Evolutionary conservation across 2,329 filamentous ascomycete genomes (phyloP).

Genomic region (Arthrocladium fulminans): DNA sequence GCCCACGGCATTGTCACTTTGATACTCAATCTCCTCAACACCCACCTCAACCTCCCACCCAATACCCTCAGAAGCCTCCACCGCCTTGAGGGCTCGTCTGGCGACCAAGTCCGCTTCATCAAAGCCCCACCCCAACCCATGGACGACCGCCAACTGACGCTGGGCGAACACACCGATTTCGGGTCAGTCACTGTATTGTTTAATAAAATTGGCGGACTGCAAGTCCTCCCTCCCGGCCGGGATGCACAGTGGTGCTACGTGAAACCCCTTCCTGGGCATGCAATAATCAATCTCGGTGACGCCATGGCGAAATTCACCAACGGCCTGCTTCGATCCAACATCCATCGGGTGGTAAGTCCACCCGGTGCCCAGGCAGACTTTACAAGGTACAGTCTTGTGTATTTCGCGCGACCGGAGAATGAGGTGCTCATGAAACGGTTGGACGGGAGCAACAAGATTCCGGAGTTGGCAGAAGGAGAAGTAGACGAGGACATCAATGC

Average conservation of each 20-base stretch:
- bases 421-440: slow-evolving; percentile 36
- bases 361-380: slow-evolving; percentile 38
- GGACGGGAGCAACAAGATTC: slow-evolving; percentile 29
- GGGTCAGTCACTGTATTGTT: slow-evolving; percentile 49
- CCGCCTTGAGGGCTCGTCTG: slow-evolving; percentile 33
- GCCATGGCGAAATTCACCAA: slow-evolving; percentile 38
- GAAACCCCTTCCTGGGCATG: slow-evolving; percentile 41
- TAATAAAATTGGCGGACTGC: slow-evolving; percentile 48
- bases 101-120: slow-evolving; percentile 48
- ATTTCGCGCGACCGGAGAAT: slow-evolving; percentile 46
- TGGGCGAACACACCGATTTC: slow-evolving; percentile 50
- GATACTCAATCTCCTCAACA: slow-evolving; percentile 38
- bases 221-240: slow-evolving; percentile 39
- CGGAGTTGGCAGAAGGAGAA: slow-evolving; percentile 25
- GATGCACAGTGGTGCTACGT: slow-evolving; percentile 45
- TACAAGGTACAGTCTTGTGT: slow-evolving; percentile 45
- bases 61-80: slow-evolving; percentile 41
- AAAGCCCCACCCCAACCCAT: slow-evolving; percentile 40
- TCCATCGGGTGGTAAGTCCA: slow-evolving; percentile 44
- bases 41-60: slow-evolving; percentile 34
- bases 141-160: slow-evolving; percentile 34
- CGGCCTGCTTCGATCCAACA: slow-evolving; percentile 33
- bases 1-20: slow-evolving; percentile 40
- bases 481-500: slow-evolving; percentile 31
- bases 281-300: slow-evolving; percentile 38